phyloP scores from a whole-genome alignment of 768 basidiomycete species.

The Panaeolus cyanescens region DNA sequence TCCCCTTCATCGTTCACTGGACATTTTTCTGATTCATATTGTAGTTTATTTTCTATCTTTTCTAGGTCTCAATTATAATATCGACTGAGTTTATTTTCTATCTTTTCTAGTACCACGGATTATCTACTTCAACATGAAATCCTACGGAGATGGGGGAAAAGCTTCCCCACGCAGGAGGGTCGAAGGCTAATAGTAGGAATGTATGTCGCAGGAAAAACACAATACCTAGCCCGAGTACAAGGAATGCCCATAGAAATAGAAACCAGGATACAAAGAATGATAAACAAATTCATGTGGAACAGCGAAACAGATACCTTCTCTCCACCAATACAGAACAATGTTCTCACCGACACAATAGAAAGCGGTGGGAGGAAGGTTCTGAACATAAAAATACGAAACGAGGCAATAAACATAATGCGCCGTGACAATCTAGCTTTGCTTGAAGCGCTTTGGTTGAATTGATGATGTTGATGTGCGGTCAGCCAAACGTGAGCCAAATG shows the following conservation, averaged over 20 bases:
- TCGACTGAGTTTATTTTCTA: no score
- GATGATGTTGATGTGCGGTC: no score
- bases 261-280: slow-evolving; percentile 16
- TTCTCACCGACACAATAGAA: slow-evolving; percentile 11
- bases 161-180: slow-evolving; percentile 27
- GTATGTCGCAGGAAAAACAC: slow-evolving; percentile 25
- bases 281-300: slow-evolving; percentile 24
- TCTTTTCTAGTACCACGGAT: no score
- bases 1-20: no score
- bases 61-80: no score
- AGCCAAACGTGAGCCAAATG: no score
- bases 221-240: slow-evolving; percentile 30
- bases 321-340: slow-evolving; percentile 13
- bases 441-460: no score
- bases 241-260: slow-evolving; percentile 31
- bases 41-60: no score
- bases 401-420: slow-evolving; percentile 18
- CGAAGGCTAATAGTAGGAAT: slow-evolving; percentile 11
- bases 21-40: no score
- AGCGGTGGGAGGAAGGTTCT: slow-evolving; percentile 22
- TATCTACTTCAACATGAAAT: no score
- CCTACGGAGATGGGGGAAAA: slow-evolving; percentile 21
- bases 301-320: slow-evolving; percentile 4
- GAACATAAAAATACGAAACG: slow-evolving; percentile 21
- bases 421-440: no score